phyloP scores from a whole-genome alignment of 257 asterid species.

The Solanum piurae region DNA sequence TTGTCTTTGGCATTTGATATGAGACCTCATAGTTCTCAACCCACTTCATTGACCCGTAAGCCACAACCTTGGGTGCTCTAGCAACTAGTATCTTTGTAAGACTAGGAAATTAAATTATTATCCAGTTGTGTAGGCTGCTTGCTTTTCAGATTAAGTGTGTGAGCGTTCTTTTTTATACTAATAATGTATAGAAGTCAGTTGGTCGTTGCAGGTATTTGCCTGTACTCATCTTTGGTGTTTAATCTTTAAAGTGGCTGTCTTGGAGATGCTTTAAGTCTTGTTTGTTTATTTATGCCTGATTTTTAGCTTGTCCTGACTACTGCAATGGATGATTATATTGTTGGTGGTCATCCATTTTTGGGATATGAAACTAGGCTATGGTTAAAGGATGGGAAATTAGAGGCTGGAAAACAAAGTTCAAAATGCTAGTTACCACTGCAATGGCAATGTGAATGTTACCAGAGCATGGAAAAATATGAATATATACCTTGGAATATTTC shows the following conservation, averaged over 20 bases:
- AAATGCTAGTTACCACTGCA: not conserved
- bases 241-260: not conserved
- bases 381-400: not conserved
- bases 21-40: not conserved
- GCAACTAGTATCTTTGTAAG: not conserved
- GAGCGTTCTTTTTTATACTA: not conserved
- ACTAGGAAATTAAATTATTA: not conserved
- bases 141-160: not conserved
- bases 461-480: not conserved
- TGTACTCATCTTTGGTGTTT: not conserved
- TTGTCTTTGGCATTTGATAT: not conserved
- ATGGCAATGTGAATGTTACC: not conserved
- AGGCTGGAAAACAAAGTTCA: not conserved
- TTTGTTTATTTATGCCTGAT: not conserved
- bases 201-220: not conserved
- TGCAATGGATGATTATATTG: not conserved
- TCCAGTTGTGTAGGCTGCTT: not conserved
- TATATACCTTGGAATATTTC: not conserved
- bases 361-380: not conserved
- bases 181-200: not conserved
- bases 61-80: not conserved
- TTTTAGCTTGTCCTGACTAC: not conserved
- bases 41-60: not conserved
- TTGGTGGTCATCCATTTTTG: not conserved
- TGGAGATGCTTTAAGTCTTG: not conserved